Evolutionary conservation across 2,329 filamentous ascomycete genomes (phyloP).

Genomic region (Apiospora koreana): DNA sequence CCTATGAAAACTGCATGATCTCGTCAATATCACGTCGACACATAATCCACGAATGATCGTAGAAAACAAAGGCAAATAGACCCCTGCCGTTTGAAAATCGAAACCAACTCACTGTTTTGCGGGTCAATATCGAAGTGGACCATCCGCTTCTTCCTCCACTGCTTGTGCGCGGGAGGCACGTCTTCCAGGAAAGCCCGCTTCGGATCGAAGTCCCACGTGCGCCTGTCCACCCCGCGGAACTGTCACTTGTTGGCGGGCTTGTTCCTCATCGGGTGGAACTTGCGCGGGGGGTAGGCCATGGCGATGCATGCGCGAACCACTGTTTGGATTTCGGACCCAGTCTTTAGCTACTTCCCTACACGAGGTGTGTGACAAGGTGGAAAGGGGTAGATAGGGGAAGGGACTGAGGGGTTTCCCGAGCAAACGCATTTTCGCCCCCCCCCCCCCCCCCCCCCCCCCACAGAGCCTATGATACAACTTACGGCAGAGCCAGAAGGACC

Average conservation of each 20-base stretch:
- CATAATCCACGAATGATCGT: no score
- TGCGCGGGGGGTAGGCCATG: conserved; percentile 2
- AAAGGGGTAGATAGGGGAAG: background rate
- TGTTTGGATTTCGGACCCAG: background rate
- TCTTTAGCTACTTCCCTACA: no score
- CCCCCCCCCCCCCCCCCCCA: no score
- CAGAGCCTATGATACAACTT: background rate
- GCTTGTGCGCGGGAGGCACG: background rate
- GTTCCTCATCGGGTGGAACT: background rate
- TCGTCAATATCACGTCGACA: background rate
- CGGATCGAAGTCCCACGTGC: background rate
- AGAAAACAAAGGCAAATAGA: background rate
- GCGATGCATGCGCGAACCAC: background rate
- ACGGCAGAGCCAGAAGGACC: conserved; percentile 10
- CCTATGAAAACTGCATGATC: background rate
- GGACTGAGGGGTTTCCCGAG: background rate
- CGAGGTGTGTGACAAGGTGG: no score
- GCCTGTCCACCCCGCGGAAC: no score
- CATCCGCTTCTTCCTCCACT: background rate
- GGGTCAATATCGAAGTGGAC: conserved; percentile 1
- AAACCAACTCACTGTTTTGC: background rate
- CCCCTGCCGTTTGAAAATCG: background rate
- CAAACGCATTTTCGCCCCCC: no score
- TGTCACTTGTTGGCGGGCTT: no score
- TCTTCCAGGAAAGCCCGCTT: background rate